Conservation (phyloP, 306 rosid species). For the Oemleria cerasiformis region DNA sequence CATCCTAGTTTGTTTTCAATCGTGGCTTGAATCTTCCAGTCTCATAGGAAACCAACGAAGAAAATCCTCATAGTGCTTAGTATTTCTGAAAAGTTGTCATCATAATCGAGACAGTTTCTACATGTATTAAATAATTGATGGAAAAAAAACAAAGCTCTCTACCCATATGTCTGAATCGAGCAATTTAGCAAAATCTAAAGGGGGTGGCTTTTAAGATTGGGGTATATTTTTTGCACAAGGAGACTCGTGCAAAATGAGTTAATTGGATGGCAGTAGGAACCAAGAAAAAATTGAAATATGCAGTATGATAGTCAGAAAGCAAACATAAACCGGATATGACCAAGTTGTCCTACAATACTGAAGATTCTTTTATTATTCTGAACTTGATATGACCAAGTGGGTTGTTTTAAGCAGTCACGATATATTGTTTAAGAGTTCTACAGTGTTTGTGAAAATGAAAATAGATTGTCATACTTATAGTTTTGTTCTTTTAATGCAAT, state of each 20-base stretch:
- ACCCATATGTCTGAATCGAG: not conserved
- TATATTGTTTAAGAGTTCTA: too few species aligned
- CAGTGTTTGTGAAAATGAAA: not conserved
- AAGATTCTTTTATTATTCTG: too few species aligned
- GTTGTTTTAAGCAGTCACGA: not conserved
- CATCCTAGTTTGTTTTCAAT: not conserved
- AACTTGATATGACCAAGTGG: not conserved
- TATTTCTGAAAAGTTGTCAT: not conserved
- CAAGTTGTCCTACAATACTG: too few species aligned
- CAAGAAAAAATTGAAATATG: not conserved
- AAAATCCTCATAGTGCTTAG: not conserved
- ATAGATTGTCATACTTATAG: not conserved
- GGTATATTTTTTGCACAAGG: not conserved
- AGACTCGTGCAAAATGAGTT: not conserved
- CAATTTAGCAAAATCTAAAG: not conserved
- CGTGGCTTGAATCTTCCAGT: not conserved
- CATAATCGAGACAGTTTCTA: not conserved
- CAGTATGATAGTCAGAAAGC: not conserved
- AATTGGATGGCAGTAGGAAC: not conserved
- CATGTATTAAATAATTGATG: not conserved
- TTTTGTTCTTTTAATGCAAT: not conserved
- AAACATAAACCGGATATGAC: not conserved
- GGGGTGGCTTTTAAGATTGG: not conserved
- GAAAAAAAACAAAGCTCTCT: not conserved
- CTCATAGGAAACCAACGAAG: not conserved